These are phyloP conservation scores for Cutaneotrichosporon cyanovorans DNA, from an alignment of 1,284 basidiomycete genomes.

Conservation along the genomic window DNA sequence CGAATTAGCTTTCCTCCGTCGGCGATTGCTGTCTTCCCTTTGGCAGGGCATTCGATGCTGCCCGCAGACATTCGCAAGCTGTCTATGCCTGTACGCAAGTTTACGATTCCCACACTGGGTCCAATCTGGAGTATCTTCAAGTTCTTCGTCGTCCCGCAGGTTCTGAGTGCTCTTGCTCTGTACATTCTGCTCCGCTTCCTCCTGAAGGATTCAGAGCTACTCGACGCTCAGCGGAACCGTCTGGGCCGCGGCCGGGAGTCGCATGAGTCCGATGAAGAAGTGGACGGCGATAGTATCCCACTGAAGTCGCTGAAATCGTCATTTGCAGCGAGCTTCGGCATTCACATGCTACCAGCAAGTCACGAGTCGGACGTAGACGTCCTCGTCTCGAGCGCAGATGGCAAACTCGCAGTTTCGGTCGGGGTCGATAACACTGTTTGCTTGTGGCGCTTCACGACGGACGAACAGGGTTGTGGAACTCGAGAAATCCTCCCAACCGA, in stretches of 20 bases:
- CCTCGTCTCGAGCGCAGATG: slow-evolving; percentile 61
- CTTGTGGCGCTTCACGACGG: slow-evolving; percentile 33
- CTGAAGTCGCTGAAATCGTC: not conserved
- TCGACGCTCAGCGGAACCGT: slow-evolving; percentile 69
- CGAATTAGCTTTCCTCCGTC: slow-evolving; percentile 74
- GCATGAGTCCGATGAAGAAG: slow-evolving; percentile 15
- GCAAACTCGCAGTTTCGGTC: slow-evolving; percentile 59
- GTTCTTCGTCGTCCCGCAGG: slow-evolving; percentile 78
- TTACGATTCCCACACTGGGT: slow-evolving; percentile 43
- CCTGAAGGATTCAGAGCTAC: slow-evolving; percentile 80
- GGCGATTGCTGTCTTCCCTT: slow-evolving; percentile 60
- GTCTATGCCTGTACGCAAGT: slow-evolving; percentile 22
- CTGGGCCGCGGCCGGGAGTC: slow-evolving; percentile 27
- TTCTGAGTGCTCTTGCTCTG: slow-evolving; percentile 63
- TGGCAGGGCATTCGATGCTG: slow-evolving; percentile 30
- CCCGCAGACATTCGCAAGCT: slow-evolving; percentile 38
- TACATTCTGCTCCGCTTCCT: slow-evolving; percentile 80
- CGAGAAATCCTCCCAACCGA: slow-evolving; percentile 18
- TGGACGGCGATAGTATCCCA: slow-evolving; percentile 4
- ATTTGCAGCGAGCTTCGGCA: slow-evolving; percentile 29
- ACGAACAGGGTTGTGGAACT: slow-evolving; percentile 20
- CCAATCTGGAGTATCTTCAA: slow-evolving; percentile 64
- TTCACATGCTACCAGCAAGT: slow-evolving; percentile 64
- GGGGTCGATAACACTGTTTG: slow-evolving; percentile 58
- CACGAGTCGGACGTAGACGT: slow-evolving; percentile 75